A percentile compares a stretch with the other conserved stretches of the same genome.
These are phyloP conservation scores for Ganoderma multipileum DNA, from an alignment of 1,284 basidiomycete genomes.

Conservation along the genomic window DNA sequence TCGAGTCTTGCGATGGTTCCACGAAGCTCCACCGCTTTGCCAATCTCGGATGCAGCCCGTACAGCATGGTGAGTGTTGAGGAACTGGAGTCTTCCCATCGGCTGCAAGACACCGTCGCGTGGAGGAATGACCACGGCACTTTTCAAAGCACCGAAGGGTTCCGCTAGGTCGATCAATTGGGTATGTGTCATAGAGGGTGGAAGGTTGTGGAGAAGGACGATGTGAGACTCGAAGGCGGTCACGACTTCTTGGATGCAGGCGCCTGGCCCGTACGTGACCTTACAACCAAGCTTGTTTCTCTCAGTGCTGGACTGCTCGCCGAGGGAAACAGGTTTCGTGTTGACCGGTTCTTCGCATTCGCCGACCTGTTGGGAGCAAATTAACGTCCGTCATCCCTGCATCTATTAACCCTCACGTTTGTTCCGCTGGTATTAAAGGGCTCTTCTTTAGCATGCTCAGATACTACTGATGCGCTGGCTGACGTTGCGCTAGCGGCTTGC, in stretches of 20 bases:
- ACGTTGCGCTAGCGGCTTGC: not conserved
- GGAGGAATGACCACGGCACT: conserved; percentile 20
- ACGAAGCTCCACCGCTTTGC: not conserved
- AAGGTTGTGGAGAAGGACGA: conserved; percentile 42
- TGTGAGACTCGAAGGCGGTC: conserved; percentile 49
- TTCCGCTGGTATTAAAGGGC: not conserved
- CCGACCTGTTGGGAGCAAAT: not conserved
- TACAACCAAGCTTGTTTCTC: conserved; percentile 37
- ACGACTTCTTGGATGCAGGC: conserved; percentile 43
- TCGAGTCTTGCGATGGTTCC: conserved; percentile 29
- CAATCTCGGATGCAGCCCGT: conserved; percentile 24
- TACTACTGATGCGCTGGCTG: not conserved
- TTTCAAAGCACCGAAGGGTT: conserved; percentile 27
- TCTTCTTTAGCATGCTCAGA: not conserved
- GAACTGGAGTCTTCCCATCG: conserved; percentile 31
- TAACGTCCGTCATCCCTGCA: not conserved
- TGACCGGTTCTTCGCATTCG: not conserved
- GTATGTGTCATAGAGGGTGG: conserved; percentile 12
- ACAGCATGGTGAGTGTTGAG: conserved; percentile 21
- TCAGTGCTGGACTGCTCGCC: conserved; percentile 14
- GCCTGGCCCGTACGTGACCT: conserved; percentile 46
- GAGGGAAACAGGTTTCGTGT: not conserved
- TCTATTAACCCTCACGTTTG: not conserved
- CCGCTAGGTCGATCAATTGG: conserved; percentile 23
- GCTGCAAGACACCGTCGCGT: conserved; percentile 6